A percentile compares a stretch with the other conserved stretches of the same genome.
Evolutionary conservation across 78 protist species (phyloP).

Genomic region (Reticulomyxa filosa): DNA sequence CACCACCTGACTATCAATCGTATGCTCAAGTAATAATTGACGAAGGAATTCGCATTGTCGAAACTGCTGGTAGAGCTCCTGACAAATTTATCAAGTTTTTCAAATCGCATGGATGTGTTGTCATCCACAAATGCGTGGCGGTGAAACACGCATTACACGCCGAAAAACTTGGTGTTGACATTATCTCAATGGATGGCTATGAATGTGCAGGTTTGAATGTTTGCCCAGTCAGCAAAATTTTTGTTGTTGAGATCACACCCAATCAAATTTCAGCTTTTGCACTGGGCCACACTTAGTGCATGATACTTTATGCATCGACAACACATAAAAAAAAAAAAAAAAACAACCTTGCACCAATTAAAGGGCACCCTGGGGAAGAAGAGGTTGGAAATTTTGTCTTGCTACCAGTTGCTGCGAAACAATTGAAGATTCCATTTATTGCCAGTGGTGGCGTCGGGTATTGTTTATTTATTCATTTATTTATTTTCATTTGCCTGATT

Average conservation of each 20-base stretch:
- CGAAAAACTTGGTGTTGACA: conserved; percentile 20
- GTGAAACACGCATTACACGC: conserved; percentile 29
- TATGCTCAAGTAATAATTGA: conserved; percentile 25
- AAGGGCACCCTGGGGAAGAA: conserved; percentile 24
- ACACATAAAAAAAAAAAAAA: too few species aligned
- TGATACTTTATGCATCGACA: too few species aligned
- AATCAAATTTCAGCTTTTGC: too few species aligned
- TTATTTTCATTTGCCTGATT: not conserved
- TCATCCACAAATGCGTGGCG: conserved; percentile 32
- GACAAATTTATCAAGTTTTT: conserved; percentile 2
- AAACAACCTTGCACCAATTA: too few species aligned
- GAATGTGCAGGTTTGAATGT: conserved; percentile 43
- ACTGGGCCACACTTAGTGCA: too few species aligned
- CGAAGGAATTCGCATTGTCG: conserved; percentile 28
- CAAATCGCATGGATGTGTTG: conserved; percentile 6
- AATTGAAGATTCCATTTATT: conserved; percentile 26
- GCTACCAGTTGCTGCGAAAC: conserved; percentile 15
- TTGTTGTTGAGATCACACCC: too few species aligned
- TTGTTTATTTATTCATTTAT: too few species aligned
- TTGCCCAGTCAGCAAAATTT: too few species aligned
- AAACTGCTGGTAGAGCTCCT: conserved; percentile 36
- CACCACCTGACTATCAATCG: conserved; percentile 14
- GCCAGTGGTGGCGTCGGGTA: conserved; percentile 26
- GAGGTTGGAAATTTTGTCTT: conserved; percentile 20
- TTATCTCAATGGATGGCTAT: conserved; percentile 32